phyloP scores from a whole-genome alignment of 1,284 basidiomycete genomes.

The Malassezia yamatoensis region DNA sequence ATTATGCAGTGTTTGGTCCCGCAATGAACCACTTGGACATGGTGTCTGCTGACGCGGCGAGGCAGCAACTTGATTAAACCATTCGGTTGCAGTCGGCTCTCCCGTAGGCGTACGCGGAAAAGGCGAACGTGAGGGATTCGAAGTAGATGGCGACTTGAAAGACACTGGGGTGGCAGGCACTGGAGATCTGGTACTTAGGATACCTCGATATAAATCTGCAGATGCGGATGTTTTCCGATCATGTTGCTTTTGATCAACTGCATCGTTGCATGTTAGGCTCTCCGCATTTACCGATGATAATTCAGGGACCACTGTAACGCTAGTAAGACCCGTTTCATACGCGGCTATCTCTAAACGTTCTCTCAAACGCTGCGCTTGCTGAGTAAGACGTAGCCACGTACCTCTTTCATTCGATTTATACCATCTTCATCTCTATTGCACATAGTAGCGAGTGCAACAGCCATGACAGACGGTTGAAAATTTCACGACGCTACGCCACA shows the following conservation, averaged over 20 bases:
- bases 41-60: slow-evolving; percentile 4
- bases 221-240: background rate
- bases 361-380: slow-evolving; percentile 8
- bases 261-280: too few species aligned
- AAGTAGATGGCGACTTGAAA: background rate
- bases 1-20: too few species aligned
- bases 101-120: background rate
- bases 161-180: too few species aligned
- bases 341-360: slow-evolving; percentile 8
- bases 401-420: background rate
- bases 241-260: too few species aligned
- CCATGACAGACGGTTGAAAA: background rate
- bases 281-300: too few species aligned
- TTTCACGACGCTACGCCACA: too few species aligned
- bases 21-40: too few species aligned
- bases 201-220: slow-evolving; percentile 2
- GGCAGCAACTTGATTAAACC: background rate
- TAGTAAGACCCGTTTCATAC: slow-evolving; percentile 6
- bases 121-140: background rate
- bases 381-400: background rate
- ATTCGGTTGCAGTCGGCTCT: slow-evolving; percentile 4
- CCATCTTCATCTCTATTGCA: background rate
- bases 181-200: background rate
- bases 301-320: too few species aligned
- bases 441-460: background rate